phyloP scores from a whole-genome alignment of 495 filamentous ascomycete genomes.

The Penicillium coprophilum region DNA sequence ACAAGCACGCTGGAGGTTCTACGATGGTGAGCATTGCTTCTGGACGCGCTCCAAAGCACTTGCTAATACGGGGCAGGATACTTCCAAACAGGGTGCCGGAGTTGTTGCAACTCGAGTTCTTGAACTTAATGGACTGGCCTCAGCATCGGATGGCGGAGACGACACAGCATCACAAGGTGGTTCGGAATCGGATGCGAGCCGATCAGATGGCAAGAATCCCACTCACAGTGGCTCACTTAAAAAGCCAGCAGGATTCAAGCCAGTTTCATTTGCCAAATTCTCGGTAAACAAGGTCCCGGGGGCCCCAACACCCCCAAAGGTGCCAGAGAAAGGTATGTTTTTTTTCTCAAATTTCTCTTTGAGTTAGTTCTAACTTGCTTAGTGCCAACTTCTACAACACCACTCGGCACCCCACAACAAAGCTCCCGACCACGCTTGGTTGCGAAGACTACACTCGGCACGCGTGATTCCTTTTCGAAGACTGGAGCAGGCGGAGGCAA shows the following conservation, averaged over 20 bases:
- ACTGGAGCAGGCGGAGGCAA: conserved; percentile 42
- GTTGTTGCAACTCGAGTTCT: conserved; percentile 44
- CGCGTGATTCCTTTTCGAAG: conserved; percentile 54
- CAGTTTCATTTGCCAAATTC: conserved; percentile 88
- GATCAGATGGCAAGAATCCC: conserved; percentile 59
- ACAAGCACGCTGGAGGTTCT: conserved; percentile 32
- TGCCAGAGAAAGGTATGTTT: conserved; percentile 54
- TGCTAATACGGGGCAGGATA: conserved; percentile 37
- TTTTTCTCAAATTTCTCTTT: background rate
- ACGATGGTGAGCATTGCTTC: conserved; percentile 32
- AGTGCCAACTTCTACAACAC: conserved; percentile 45
- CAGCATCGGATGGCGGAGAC: conserved; percentile 45
- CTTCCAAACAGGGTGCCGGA: conserved; percentile 34
- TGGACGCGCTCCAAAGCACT: background rate
- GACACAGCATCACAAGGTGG: conserved; percentile 48
- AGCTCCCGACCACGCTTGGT: conserved; percentile 60
- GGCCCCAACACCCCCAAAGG: conserved; percentile 53
- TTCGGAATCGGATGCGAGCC: conserved; percentile 51
- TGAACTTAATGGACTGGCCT: conserved; percentile 45
- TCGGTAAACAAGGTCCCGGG: conserved; percentile 54
- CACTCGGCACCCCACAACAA: conserved; percentile 42
- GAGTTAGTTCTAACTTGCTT: background rate
- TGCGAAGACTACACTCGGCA: conserved; percentile 62
- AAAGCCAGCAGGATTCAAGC: conserved; percentile 86
- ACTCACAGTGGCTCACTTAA: conserved; percentile 70